phyloP scores from a whole-genome alignment of 306 rosid species.

The Argentina anserina region DNA sequence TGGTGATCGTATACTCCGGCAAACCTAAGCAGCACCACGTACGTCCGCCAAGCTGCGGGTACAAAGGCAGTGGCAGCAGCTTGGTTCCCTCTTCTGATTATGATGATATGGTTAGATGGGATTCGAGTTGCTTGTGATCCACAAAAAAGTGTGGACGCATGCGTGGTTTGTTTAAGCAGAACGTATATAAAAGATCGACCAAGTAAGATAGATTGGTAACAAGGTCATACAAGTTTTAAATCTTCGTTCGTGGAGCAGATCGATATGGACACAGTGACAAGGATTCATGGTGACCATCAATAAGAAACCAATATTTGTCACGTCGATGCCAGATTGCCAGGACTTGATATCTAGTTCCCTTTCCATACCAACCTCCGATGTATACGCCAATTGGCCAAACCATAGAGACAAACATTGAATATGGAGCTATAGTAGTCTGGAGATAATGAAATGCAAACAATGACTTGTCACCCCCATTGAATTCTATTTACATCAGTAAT shows the following conservation, averaged over 20 bases:
- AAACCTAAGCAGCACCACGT: neutral
- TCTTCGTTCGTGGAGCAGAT: neutral
- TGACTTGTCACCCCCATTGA: neutral
- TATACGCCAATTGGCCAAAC: conserved; percentile 10
- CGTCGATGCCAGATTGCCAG: neutral
- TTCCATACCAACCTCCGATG: neutral
- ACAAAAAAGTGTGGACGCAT: too few species aligned
- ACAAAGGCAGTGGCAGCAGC: too few species aligned
- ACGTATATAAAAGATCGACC: too few species aligned
- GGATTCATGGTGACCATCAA: neutral
- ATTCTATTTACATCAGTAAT: neutral
- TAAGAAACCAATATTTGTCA: neutral
- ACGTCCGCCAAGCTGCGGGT: neutral
- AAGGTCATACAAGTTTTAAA: too few species aligned
- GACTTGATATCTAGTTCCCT: neutral
- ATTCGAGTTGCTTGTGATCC: too few species aligned
- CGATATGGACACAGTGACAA: neutral
- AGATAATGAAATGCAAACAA: neutral
- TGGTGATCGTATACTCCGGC: neutral
- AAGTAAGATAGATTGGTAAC: too few species aligned
- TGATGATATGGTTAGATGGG: too few species aligned
- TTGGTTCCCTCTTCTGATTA: too few species aligned
- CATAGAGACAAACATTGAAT: neutral
- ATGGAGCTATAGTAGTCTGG: neutral
- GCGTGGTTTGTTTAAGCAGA: too few species aligned